phyloP scores from a whole-genome alignment of 345 rosid species.

The Gossypium longicalyx region DNA sequence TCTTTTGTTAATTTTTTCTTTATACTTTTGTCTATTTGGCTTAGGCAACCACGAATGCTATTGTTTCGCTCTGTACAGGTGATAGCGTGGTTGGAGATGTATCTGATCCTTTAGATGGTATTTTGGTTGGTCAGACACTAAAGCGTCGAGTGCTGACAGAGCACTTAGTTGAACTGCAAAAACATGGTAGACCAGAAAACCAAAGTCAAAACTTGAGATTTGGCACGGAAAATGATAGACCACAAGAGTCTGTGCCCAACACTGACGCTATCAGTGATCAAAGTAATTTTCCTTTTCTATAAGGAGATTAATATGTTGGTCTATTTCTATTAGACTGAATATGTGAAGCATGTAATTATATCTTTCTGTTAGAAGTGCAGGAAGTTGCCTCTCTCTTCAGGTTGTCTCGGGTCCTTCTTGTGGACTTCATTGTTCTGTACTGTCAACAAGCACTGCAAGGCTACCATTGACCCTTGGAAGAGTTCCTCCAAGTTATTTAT shows the following conservation, averaged over 20 bases:
- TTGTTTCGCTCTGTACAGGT: constrained; percentile 31
- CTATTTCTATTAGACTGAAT: constrained; percentile 26
- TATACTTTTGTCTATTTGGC: constrained; percentile 14
- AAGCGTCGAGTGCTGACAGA: constrained; percentile 37
- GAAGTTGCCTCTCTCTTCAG: constrained; percentile 80
- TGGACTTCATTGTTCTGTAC: constrained; percentile 51
- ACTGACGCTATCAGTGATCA: constrained; percentile 40
- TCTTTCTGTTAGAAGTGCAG: constrained; percentile 83
- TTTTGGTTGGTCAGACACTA: constrained; percentile 60
- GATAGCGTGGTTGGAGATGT: constrained; percentile 58
- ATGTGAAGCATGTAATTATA: constrained; percentile 46
- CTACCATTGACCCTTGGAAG: constrained; percentile 89
- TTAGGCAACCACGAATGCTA: background rate
- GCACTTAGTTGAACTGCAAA: constrained; percentile 39
- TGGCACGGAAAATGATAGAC: constrained; percentile 32
- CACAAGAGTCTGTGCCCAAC: constrained; percentile 29
- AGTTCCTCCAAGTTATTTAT: constrained; percentile 65
- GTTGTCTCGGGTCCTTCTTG: constrained; percentile 83
- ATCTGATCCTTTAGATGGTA: constrained; percentile 48
- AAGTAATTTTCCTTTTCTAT: constrained; percentile 54
- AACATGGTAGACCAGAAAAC: constrained; percentile 25
- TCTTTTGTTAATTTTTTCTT: constrained; percentile 3
- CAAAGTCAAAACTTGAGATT: constrained; percentile 27
- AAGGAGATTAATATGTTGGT: constrained; percentile 7
- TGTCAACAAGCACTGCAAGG: constrained; percentile 58